phyloP scores from a whole-genome alignment of 208 protist genomes.

The Acanthamoeba pearcei region DNA sequence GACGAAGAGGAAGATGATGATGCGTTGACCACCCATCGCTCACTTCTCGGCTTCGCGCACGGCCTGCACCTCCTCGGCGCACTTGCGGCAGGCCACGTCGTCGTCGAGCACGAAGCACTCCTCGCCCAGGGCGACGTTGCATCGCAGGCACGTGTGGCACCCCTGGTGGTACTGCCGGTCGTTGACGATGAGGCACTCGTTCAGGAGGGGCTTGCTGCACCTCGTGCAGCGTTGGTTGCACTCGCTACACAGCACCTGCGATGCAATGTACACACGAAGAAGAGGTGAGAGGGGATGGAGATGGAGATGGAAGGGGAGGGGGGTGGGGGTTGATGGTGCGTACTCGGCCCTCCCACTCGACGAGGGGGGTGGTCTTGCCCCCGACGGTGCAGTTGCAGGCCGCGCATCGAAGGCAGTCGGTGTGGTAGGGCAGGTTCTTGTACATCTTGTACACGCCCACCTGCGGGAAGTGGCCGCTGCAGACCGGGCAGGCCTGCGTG shows the following conservation, averaged over 20 bases:
- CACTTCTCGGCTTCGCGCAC: not conserved
- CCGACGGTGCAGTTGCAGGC: not conserved
- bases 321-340: not conserved
- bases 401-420: slow-evolving; percentile 7
- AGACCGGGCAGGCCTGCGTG: not conserved
- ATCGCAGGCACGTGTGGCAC: not conserved
- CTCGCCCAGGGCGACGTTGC: not conserved
- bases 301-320: too few species aligned
- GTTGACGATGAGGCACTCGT: not conserved
- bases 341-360: not conserved
- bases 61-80: not conserved
- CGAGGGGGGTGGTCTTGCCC: slow-evolving; percentile 23
- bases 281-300: too few species aligned
- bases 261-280: too few species aligned
- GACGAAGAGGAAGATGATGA: not conserved
- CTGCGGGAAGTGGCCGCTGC: not conserved
- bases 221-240: not conserved
- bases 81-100: slow-evolving; percentile 17
- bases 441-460: slow-evolving; percentile 31
- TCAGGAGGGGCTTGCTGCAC: not conserved
- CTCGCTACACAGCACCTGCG: not conserved
- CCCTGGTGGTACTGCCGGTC: not conserved
- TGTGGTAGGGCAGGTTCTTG: slow-evolving; percentile 11
- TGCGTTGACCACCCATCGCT: not conserved
- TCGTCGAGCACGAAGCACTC: slow-evolving; percentile 6